Base-by-base conservation (phyloP, 2,329 filamentous ascomycete species). In the Xylariomycetidae sp. region DNA sequence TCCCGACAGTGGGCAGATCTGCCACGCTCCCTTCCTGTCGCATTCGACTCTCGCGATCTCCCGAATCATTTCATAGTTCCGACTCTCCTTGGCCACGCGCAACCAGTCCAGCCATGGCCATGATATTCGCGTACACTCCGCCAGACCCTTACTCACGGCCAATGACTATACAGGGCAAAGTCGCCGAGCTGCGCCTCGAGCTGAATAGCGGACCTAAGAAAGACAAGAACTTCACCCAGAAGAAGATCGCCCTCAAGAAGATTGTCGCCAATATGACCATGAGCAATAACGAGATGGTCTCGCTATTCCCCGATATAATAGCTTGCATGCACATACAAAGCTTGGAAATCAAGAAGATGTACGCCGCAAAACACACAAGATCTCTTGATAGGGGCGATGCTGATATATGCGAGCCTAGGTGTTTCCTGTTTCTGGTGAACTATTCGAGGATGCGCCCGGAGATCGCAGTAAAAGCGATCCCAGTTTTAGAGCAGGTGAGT, bases 251-350 rank as follows among this genome's bases (percentile, higher is more conserved):
- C 9, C 74, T 98, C 43, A 98, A 98, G 75, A 95, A 95, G 74
- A 96, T 98, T 49, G 92, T 98, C 51, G 92, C 92, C 59, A 98
- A 98, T 60, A 98, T 98, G 92, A 98, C 92, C 46, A 98, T 98
- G 92, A 96, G 90, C 76, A 98, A 98, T 67, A 98, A 96, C 57
- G 92, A 98, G 62, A 98, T 98, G 92, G 84, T 96, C 35, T 88
- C 87, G 24, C 70, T 98, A 32, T 98, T 98, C 51, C 88, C 90
- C 13, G 92, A 98, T 57, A 84, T 98, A 39, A 85, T 98, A 49
- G 80, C 72, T 43, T 96, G 90, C 70, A 98, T 98, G 92, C 79
- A 85, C 50, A 85, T 98, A 42, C 83, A 82, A 32, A 94, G 85
- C 52, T 67, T 98, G 59, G 92, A 98, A 64, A 95, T 98, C 65